Evolutionary conservation across 2,329 filamentous ascomycete species (phyloP).

Genomic region (Diplodia intermedia): DNA sequence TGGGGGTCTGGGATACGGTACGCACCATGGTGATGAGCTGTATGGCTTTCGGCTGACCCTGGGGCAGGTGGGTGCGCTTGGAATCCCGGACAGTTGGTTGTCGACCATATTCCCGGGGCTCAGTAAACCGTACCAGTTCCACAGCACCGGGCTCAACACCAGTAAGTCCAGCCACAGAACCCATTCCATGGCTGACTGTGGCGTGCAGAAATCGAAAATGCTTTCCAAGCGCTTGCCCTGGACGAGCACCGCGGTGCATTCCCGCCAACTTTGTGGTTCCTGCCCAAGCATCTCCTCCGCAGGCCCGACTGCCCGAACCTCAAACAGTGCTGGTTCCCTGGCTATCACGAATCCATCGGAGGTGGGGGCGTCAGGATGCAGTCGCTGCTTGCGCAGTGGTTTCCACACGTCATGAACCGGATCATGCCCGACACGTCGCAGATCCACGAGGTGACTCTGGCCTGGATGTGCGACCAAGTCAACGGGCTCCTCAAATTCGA

Average conservation of each 20-base stretch:
- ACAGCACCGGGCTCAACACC: conserved; percentile 18
- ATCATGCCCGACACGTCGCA: conserved; percentile 28
- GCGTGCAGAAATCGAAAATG: conserved; percentile 54
- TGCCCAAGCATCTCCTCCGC: conserved; percentile 35
- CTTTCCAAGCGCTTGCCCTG: conserved; percentile 63
- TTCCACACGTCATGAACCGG: not conserved
- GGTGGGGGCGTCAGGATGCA: conserved; percentile 49
- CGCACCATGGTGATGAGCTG: conserved; percentile 31
- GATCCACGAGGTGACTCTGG: conserved; percentile 49
- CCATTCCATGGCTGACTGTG: not conserved
- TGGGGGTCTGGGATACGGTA: conserved; percentile 60
- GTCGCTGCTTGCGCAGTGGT: not conserved
- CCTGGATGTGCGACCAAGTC: conserved; percentile 49
- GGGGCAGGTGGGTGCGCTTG: conserved; percentile 33
- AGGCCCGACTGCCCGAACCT: conserved; percentile 41
- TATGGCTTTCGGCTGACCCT: not conserved
- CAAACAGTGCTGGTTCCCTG: conserved; percentile 64
- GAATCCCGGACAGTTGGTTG: not conserved
- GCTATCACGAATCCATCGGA: conserved; percentile 60
- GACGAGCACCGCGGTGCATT: conserved; percentile 61
- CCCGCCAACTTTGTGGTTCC: conserved; percentile 61
- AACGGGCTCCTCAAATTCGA: conserved; percentile 28
- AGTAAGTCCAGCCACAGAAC: not conserved
- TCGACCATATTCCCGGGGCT: conserved; percentile 21
- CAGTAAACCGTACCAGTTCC: conserved; percentile 28